Base-by-base conservation (phyloP, 2,329 filamentous ascomycete genomes). In the Fusarium anthophilum region DNA sequence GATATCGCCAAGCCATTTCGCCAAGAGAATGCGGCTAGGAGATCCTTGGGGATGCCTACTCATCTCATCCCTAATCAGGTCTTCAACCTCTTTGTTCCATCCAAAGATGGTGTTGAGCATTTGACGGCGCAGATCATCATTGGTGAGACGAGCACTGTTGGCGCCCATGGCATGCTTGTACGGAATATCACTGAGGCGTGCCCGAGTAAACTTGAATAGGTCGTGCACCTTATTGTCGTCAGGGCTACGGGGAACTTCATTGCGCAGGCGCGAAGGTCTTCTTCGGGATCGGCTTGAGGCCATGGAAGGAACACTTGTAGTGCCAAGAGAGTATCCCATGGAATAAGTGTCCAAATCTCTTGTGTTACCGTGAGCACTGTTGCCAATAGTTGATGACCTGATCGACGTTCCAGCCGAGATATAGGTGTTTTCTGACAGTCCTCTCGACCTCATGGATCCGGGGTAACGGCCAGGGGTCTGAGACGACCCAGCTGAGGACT, bases 91-190 rank as follows among this genome's bases (percentile, higher is more conserved):
- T 63, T 92, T 91, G 59, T 96, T 92, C 95, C 96, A 99, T 7
- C 96, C 96, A 81, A 99, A 99, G 5, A 99, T 95, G 11, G 95
- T 93, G 75, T 89, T 94, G 9, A 99, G 88, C 95, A 99, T 98
- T 81, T 98, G 95, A 53, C 89, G 89, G 54, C 96, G 91, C 50
- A 98, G 87, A 75, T 97, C 92, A 76, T 98, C 93, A 69, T 91
- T 92, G 7, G 92, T 93, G 30, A 94, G 83, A 35, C 87, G 88
- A 7, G 85, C 82, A 63, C 90, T 87, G 73, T 92, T 88, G 20
- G 87, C 77, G 3, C 86, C 83, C 20, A 91, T 87, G 1, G 91
- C 90, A 54, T 92, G 90, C 77, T 92, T 91, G 80, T 97, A 97
- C 0, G 94, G 92, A 8, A 98, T 90, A 73, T 98, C 94, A 70